Conservation (phyloP, 2,329 filamentous ascomycete genomes). For the Beauveria sp. region DNA sequence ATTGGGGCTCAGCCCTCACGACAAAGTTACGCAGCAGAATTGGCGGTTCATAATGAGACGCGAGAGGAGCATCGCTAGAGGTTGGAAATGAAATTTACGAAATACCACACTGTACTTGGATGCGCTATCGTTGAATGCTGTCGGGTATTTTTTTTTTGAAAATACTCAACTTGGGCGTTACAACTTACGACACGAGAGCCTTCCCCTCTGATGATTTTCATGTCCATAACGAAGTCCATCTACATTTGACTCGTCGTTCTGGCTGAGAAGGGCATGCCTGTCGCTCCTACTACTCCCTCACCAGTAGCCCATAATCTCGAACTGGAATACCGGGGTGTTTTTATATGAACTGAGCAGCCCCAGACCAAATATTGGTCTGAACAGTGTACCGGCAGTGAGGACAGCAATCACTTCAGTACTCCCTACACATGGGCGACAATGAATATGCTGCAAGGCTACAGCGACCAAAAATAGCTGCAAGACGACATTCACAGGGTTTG, state of each 20-base stretch:
- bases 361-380: background rate
- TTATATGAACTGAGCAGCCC: background rate
- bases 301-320: background rate
- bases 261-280: background rate
- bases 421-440: background rate
- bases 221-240: background rate
- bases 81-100: background rate
- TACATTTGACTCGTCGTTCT: background rate
- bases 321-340: background rate
- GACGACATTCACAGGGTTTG: background rate
- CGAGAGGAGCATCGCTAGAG: conserved; percentile 31
- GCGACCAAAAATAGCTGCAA: background rate
- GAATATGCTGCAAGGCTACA: background rate
- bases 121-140: no score
- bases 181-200: no score
- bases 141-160: no score
- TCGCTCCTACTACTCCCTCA: background rate
- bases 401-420: background rate
- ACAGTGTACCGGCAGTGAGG: background rate
- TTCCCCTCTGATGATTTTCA: no score
- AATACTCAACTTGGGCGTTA: no score
- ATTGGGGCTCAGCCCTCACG: conserved; percentile 27
- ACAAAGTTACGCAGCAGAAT: conserved; percentile 33
- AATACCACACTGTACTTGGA: background rate
- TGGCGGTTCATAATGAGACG: conserved; percentile 41